A percentile compares a stretch with the other conserved stretches of the same genome.
Conservation (phyloP, 257 asterid species). For the Gentiana macrophylla region DNA sequence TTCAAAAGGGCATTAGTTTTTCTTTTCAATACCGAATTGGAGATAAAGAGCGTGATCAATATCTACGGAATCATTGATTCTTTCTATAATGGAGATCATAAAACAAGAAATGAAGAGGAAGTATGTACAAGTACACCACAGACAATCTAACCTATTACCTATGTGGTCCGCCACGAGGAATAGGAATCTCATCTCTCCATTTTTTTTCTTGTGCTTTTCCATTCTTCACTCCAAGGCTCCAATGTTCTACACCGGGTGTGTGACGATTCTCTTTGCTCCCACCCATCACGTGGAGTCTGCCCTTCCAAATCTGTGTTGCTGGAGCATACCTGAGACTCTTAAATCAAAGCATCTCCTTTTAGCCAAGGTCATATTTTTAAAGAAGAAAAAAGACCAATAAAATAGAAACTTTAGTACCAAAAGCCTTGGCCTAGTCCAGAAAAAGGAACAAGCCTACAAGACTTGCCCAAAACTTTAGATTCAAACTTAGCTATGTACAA, state of each 20-base stretch:
- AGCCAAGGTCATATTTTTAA: too few relatives aligned
- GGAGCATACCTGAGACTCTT: slow-evolving; percentile 61
- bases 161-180: slow-evolving; percentile 80
- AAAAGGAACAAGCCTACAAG: too few relatives aligned
- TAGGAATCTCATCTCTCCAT: slow-evolving; percentile 48
- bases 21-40: too few relatives aligned
- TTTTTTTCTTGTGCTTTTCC: slow-evolving; percentile 55
- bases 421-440: too few relatives aligned
- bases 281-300: slow-evolving; percentile 72
- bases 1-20: too few relatives aligned
- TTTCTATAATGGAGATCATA: not conserved
- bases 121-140: not conserved
- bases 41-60: not conserved
- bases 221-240: slow-evolving; percentile 63
- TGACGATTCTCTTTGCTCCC: slow-evolving; percentile 81
- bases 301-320: slow-evolving; percentile 75
- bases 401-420: too few relatives aligned
- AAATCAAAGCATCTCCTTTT: not conserved
- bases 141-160: slow-evolving; percentile 16
- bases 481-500: too few relatives aligned
- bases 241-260: slow-evolving; percentile 58
- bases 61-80: not conserved
- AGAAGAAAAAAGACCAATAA: too few relatives aligned
- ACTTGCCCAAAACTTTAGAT: too few relatives aligned
- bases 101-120: not conserved